phyloP scores from a whole-genome alignment of 139 green algal species.

The Coelastrella sp. region DNA sequence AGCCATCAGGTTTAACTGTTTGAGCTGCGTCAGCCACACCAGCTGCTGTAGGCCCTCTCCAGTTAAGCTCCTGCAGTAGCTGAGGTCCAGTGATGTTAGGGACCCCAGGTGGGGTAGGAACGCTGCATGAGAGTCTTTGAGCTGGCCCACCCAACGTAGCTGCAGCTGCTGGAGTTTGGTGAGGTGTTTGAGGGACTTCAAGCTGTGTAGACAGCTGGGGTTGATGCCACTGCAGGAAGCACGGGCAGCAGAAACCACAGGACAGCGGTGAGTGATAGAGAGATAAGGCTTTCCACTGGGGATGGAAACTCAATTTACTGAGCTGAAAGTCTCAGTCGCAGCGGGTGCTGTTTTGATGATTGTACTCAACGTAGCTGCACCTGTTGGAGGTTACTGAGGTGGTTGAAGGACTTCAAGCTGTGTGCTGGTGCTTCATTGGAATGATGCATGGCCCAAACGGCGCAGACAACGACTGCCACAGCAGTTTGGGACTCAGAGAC shows the following conservation, averaged over 20 bases:
- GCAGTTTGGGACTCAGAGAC: neutral
- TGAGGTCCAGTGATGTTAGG: conserved; percentile 7
- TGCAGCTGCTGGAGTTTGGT: neutral
- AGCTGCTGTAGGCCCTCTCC: conserved; percentile 4
- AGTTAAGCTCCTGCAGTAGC: conserved; percentile 25
- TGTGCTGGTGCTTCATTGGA: neutral
- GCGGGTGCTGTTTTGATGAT: too few relatives aligned
- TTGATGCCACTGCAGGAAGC: neutral
- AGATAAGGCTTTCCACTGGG: neutral
- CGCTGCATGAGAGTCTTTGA: neutral
- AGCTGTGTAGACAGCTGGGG: neutral
- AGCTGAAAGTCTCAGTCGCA: neutral
- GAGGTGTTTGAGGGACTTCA: neutral
- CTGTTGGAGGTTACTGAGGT: too few relatives aligned
- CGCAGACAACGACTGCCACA: too few relatives aligned
- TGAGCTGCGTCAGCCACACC: conserved; percentile 33
- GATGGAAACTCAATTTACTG: neutral
- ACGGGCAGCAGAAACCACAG: neutral
- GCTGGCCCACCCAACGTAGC: conserved; percentile 6
- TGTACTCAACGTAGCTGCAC: too few relatives aligned
- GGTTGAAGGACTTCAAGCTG: too few relatives aligned
- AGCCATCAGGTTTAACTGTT: neutral
- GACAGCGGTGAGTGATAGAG: neutral
- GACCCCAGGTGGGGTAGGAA: conserved; percentile 1
- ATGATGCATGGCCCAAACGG: too few relatives aligned